phyloP scores from a whole-genome alignment of 768 basidiomycete genomes.

The Tricholoma sp. region DNA sequence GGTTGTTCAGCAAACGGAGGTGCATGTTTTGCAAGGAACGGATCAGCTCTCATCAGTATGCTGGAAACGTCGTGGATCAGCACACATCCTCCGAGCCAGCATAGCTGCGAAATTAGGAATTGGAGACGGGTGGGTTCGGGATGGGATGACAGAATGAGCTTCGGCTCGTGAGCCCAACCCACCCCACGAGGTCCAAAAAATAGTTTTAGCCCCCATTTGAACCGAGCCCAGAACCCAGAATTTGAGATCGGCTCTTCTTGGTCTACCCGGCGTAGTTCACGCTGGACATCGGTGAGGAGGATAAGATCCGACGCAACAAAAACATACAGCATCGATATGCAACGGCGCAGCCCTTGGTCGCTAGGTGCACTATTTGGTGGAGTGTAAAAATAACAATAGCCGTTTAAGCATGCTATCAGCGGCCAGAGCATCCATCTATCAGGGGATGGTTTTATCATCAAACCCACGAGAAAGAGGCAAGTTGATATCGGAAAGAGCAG shows the following conservation, averaged over 20 bases:
- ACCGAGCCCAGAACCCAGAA: constrained; percentile 14
- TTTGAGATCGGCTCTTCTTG: constrained; percentile 12
- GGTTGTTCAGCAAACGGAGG: constrained; percentile 7
- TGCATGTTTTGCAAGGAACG: constrained; percentile 8
- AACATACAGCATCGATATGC: neutral
- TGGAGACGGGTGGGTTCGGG: constrained; percentile 10
- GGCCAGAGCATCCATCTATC: constrained; percentile 13
- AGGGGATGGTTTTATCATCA: constrained; percentile 6
- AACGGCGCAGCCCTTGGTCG: constrained; percentile 7
- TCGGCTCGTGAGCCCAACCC: constrained; percentile 23
- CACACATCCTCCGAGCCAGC: constrained; percentile 7
- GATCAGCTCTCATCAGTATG: constrained; percentile 15
- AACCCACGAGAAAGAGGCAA: too few species aligned
- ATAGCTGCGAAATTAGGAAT: constrained; percentile 18
- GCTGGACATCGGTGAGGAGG: constrained; percentile 23
- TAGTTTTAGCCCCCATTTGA: constrained; percentile 20
- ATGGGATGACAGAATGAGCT: constrained; percentile 12
- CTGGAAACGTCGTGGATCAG: constrained; percentile 18
- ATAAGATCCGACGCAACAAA: constrained; percentile 12
- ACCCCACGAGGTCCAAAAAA: constrained; percentile 23
- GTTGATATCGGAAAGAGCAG: too few species aligned
- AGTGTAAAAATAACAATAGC: constrained; percentile 3
- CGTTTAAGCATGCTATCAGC: constrained; percentile 3
- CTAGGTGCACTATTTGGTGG: neutral
- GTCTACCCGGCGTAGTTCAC: constrained; percentile 12